phyloP scores from a whole-genome alignment of 2,329 filamentous ascomycete species.

The Paecilomyces variotii region DNA sequence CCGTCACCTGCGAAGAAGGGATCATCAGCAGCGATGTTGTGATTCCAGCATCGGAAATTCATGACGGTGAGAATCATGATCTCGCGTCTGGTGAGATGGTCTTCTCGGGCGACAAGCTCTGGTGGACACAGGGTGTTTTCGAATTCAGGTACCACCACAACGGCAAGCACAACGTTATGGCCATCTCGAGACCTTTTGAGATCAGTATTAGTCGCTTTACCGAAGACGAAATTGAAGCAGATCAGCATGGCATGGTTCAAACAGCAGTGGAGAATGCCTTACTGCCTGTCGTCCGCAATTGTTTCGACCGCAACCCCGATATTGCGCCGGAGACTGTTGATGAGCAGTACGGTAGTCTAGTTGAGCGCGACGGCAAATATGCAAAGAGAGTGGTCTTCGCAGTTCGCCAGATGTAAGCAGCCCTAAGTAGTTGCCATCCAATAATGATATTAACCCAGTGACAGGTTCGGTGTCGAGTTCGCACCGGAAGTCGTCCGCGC shows the following conservation, averaged over 20 bases:
- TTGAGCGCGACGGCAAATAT: slow-evolving; percentile 83
- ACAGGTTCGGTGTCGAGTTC: slow-evolving; percentile 82
- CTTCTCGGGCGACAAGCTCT: slow-evolving; percentile 87
- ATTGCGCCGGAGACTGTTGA: slow-evolving; percentile 74
- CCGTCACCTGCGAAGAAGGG: slow-evolving; percentile 64
- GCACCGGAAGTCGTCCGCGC: slow-evolving; percentile 85
- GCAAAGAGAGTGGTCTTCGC: slow-evolving; percentile 87
- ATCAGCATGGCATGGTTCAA: slow-evolving; percentile 55
- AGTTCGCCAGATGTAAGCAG: slow-evolving; percentile 77
- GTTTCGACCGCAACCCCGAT: slow-evolving; percentile 83
- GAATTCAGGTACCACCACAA: slow-evolving; percentile 97
- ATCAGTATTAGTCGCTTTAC: slow-evolving; percentile 76
- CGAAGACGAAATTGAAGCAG: slow-evolving; percentile 58
- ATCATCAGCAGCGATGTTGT: slow-evolving; percentile 63
- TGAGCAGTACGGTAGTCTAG: slow-evolving; percentile 74
- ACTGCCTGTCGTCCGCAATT: slow-evolving; percentile 79
- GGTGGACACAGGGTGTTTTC: slow-evolving; percentile 94
- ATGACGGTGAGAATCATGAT: slow-evolving; percentile 45
- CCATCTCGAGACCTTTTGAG: slow-evolving; percentile 88
- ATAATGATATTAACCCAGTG: slow-evolving; percentile 8
- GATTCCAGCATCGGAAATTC: slow-evolving; percentile 36
- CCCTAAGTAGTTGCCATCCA: background rate
- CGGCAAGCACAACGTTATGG: slow-evolving; percentile 86
- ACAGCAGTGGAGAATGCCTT: slow-evolving; percentile 67
- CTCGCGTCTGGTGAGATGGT: slow-evolving; percentile 71